Conservation (phyloP, 805 yeast species). For the Wickerhamomyces pijperi region DNA sequence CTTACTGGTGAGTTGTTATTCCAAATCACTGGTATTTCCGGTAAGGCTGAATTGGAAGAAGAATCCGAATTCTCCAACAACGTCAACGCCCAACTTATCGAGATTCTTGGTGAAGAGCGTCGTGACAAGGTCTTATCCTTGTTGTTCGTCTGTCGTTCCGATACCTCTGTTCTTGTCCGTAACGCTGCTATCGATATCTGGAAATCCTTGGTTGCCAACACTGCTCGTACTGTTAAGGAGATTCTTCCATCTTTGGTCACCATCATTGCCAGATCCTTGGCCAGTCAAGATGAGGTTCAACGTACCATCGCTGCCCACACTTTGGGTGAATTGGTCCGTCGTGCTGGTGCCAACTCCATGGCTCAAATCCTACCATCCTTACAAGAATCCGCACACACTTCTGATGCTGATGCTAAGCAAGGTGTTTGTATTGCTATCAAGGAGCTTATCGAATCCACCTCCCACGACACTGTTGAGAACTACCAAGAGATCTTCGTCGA, state of each 20-base stretch:
- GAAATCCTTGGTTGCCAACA: conserved; percentile 93
- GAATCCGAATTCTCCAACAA: conserved; percentile 35
- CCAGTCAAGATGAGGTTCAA: conserved; percentile 68
- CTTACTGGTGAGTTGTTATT: conserved; percentile 89
- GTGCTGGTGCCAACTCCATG: conserved; percentile 85
- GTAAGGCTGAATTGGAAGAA: conserved; percentile 62
- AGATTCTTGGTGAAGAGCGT: conserved; percentile 76
- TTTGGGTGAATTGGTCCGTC: conserved; percentile 85
- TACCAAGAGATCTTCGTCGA: conserved; percentile 61
- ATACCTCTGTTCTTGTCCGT: conserved; percentile 77
- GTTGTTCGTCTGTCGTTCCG: conserved; percentile 91
- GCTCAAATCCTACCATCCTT: conserved; percentile 78
- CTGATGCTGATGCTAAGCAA: conserved; percentile 79
- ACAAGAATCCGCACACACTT: conserved; percentile 45
- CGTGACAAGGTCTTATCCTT: conserved; percentile 79
- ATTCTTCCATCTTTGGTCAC: conserved; percentile 75
- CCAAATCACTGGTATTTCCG: conserved; percentile 86
- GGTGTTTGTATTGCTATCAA: conserved; percentile 93
- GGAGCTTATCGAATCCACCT: conserved; percentile 73
- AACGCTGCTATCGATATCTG: conserved; percentile 87
- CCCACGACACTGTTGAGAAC: conserved; percentile 44
- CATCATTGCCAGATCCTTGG: conserved; percentile 71
- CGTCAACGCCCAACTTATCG: conserved; percentile 54
- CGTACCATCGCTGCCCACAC: conserved; percentile 88
- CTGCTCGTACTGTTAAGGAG: conserved; percentile 90